A percentile compares a stretch with the other conserved stretches of the same genome.
These are phyloP conservation scores for Immersiporthe knoxdaviesiana DNA, from an alignment of 2,329 filamentous ascomycete genomes.

Conservation along the genomic window DNA sequence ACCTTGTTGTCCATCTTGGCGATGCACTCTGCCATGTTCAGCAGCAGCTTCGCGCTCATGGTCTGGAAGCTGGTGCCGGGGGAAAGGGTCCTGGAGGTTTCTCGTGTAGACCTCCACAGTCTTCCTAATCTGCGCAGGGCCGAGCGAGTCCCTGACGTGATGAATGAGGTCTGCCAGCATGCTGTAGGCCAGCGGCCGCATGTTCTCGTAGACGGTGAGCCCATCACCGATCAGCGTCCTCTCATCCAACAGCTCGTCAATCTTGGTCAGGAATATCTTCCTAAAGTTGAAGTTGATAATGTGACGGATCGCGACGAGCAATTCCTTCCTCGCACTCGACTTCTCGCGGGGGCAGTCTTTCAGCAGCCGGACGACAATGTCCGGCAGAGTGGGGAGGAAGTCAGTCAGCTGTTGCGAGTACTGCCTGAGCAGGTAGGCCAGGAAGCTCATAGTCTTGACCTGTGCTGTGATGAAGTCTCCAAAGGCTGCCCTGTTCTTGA, in stretches of 20 bases:
- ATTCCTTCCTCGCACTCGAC: slow-evolving; percentile 88
- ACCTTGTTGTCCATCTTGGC: slow-evolving; percentile 90
- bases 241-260: slow-evolving; percentile 93
- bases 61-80: slow-evolving; percentile 98
- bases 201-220: slow-evolving; percentile 93
- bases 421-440: slow-evolving; percentile 88
- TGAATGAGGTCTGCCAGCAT: slow-evolving; percentile 99
- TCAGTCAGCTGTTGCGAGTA: slow-evolving; percentile 87
- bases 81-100: slow-evolving; percentile 93
- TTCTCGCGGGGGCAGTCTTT: slow-evolving; percentile 96
- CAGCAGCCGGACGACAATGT: slow-evolving; percentile 86
- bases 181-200: slow-evolving; percentile 93
- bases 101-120: slow-evolving; percentile 97
- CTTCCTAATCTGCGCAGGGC: slow-evolving; percentile 87
- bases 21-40: slow-evolving; percentile 99
- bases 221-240: slow-evolving; percentile 93
- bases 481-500: slow-evolving; percentile 91
- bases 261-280: slow-evolving; percentile 91
- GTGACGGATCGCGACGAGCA: slow-evolving; percentile 93
- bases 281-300: slow-evolving; percentile 99
- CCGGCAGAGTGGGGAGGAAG: slow-evolving; percentile 82
- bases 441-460: slow-evolving; percentile 98
- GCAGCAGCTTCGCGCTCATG: slow-evolving; percentile 94
- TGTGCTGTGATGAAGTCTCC: slow-evolving; percentile 98
- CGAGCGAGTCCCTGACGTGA: slow-evolving; percentile 88